Evolutionary conservation across 306 rosid species (phyloP).

Genomic region (Vigna trinervia): DNA sequence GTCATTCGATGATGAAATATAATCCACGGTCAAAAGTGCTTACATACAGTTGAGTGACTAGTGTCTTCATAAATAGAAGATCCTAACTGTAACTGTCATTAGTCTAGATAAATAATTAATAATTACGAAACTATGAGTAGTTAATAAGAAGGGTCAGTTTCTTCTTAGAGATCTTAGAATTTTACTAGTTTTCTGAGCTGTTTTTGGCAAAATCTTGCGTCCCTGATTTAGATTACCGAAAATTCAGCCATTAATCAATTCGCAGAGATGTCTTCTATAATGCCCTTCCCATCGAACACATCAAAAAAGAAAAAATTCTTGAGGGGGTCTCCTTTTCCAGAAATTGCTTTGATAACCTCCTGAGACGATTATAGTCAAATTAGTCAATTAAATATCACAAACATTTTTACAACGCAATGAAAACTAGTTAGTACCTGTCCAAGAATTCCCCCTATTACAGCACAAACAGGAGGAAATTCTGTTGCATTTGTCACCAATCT

Average conservation of each 20-base stretch:
- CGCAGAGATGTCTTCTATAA: constrained; percentile 73
- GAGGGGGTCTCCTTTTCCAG: constrained; percentile 87
- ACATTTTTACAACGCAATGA: not conserved
- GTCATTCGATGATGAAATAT: not conserved
- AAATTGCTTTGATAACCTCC: constrained; percentile 97
- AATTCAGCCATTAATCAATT: not conserved
- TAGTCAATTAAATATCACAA: constrained; percentile 6
- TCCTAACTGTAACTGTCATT: constrained; percentile 9
- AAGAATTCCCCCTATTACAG: constrained; percentile 89
- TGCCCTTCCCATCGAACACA: constrained; percentile 88
- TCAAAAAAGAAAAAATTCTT: constrained; percentile 88
- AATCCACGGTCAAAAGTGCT: not conserved
- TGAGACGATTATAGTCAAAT: constrained; percentile 36
- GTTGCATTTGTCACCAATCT: constrained; percentile 64
- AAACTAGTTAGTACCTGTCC: constrained; percentile 71
- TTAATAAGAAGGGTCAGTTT: constrained; percentile 39
- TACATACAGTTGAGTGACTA: constrained; percentile 23
- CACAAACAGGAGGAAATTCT: constrained; percentile 98
- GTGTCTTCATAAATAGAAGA: not conserved
- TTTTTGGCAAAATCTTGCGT: constrained; percentile 19
- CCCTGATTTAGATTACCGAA: not conserved
- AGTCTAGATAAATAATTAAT: constrained; percentile 25
- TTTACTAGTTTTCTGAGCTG: not conserved
- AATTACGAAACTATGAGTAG: constrained; percentile 3
- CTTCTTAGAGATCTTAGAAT: constrained; percentile 18